A percentile compares a stretch with the other conserved stretches of the same genome.
These are phyloP conservation scores for Rubroshorea leprosula DNA, from an alignment of 345 rosid genomes.

Conservation along the genomic window DNA sequence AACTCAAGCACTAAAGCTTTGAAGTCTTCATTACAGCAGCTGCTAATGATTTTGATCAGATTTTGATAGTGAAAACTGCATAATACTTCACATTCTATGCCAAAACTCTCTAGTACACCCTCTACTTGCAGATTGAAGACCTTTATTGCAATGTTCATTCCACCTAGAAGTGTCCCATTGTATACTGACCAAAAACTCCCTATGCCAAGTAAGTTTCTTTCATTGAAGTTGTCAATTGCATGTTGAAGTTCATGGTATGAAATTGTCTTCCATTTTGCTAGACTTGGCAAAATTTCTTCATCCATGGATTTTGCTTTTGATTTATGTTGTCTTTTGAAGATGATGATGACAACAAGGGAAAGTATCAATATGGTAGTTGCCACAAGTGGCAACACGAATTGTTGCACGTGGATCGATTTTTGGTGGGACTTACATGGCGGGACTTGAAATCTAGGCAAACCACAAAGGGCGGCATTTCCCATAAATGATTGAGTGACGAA, in stretches of 20 bases:
- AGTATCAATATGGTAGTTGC: not conserved
- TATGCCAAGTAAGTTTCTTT: not conserved
- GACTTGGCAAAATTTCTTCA: not conserved
- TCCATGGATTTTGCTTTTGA: not conserved
- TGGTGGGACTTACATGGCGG: slow-evolving; percentile 5
- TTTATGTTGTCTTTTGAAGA: not conserved
- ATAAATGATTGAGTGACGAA: slow-evolving; percentile 6
- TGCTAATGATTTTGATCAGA: too few relatives aligned
- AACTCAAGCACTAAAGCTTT: slow-evolving; percentile 16
- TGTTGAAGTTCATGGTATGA: slow-evolving; percentile 1
- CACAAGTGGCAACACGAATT: not conserved
- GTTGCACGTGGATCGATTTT: not conserved
- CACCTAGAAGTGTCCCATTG: slow-evolving; percentile 2
- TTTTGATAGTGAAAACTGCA: slow-evolving; percentile 13
- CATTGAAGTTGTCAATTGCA: not conserved
- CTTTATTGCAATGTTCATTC: slow-evolving; percentile 3
- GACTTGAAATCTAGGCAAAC: not conserved
- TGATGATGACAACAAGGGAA: not conserved
- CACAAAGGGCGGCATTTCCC: slow-evolving; percentile 12
- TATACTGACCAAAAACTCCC: slow-evolving; percentile 16
- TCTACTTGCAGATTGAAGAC: too few relatives aligned
- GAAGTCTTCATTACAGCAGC: slow-evolving; percentile 8
- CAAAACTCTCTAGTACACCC: too few relatives aligned
- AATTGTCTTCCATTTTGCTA: not conserved
- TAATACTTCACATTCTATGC: slow-evolving; percentile 4